Evolutionary conservation across 441 rosid genomes (phyloP), one percentile per base, ranked within the genome.

Genomic region (Populus hybrid): DNA sequence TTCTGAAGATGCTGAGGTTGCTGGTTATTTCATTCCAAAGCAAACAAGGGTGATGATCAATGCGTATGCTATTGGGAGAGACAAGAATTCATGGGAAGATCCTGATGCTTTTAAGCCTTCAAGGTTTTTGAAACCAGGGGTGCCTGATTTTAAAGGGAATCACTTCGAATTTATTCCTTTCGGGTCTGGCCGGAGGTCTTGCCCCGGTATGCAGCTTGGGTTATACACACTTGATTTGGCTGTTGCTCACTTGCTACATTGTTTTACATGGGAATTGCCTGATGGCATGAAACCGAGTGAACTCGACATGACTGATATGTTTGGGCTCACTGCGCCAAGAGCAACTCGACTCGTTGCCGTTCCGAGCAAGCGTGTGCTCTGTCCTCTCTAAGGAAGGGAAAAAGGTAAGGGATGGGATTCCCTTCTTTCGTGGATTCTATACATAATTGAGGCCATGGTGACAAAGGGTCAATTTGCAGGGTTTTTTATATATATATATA

Each of bases 171-270:
- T 93, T 71, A 86, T 96, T 28, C 99, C 99, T 0, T 96, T 96
- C 79, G 99, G 99, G 79, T 96, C 99, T 74, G 99, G 99, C 77
- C 88, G 99, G 61, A 86, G 99, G 80, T 96, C 99, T 0, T 96
- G 99, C 73, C 99, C 98, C n/a, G 99, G 99, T 11, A 95, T 94
- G 99, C 94, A 91, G 66, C 95, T 95, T 6, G 99, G 99, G 69
- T 82, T 96, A 12, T 94, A 96, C 21, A 89, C 93, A 16, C 89
- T 93, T 46, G 98, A 96, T 0, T 73, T 88, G 70, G 93, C 95
- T 6, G 97, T 94, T 77, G 97, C 92, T 14, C 88, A 94, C 81
- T 76, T 94, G 35, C 87, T 96, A 18, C 99, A 96, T 69, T 93
- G 92, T 75, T 96, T 94, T 82, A 88, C 86, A 34, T 96, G 99